Conservation (phyloP, 805 yeast genomes). For the Saccharomyces paradoxus region DNA sequence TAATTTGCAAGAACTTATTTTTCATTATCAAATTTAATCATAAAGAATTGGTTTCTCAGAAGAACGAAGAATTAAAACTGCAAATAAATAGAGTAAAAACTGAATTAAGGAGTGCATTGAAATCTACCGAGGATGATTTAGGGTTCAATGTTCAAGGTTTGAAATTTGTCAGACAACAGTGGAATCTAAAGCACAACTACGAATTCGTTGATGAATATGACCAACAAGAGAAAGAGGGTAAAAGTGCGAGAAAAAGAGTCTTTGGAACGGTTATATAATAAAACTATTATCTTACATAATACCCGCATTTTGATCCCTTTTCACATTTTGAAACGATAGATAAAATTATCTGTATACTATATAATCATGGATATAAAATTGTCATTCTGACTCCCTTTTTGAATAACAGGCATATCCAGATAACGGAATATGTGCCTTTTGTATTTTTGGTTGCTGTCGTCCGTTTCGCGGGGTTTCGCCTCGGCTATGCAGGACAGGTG, state of each 20-base stretch:
- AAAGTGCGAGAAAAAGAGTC: constrained; percentile 60
- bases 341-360: constrained; percentile 1
- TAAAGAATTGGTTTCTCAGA: constrained; percentile 67
- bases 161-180: constrained; percentile 61
- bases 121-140: constrained; percentile 45
- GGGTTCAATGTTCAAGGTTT: constrained; percentile 85
- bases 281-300: background rate
- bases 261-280: constrained; percentile 30
- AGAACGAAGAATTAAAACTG: constrained; percentile 52
- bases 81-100: constrained; percentile 57
- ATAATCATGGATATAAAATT: background rate
- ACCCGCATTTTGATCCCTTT: background rate
- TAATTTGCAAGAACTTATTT: constrained; percentile 67
- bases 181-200: constrained; percentile 67
- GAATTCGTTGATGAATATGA: constrained; percentile 67
- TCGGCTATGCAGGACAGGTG: background rate
- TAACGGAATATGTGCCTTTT: too few species aligned
- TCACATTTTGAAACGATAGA: background rate
- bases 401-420: background rate
- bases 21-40: constrained; percentile 68
- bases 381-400: background rate
- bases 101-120: constrained; percentile 51
- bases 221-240: constrained; percentile 44
- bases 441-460: background rate
- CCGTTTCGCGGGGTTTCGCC: background rate